Conservation (phyloP, 352 stramenopile genomes). For the Phytophthora pinifolia region DNA sequence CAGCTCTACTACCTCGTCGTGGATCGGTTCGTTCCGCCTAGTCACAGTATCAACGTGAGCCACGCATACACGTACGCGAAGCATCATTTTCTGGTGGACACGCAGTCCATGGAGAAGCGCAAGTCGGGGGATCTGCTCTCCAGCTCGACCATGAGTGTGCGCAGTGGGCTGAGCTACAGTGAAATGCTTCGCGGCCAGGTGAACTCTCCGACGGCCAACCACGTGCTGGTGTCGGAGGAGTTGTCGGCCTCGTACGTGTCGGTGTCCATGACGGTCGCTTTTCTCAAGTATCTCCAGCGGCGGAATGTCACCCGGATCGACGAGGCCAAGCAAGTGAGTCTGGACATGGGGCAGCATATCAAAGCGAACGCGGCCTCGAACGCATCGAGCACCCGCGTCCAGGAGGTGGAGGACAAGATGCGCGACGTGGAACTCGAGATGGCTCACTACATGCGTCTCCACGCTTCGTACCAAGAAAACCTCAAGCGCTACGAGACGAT, state of each 20-base stretch:
- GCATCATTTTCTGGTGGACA: slow-evolving; percentile 80
- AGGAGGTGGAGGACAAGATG: slow-evolving; percentile 41
- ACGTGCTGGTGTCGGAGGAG: slow-evolving; percentile 84
- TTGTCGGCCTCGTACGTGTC: slow-evolving; percentile 80
- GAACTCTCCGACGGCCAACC: slow-evolving; percentile 51
- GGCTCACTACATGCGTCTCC: slow-evolving; percentile 59
- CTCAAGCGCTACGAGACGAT: slow-evolving; percentile 74
- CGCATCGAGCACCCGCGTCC: slow-evolving; percentile 16
- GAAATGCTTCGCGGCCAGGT: slow-evolving; percentile 63
- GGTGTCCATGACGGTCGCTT: slow-evolving; percentile 81
- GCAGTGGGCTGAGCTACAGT: slow-evolving; percentile 44
- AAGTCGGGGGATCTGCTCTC: slow-evolving; percentile 39
- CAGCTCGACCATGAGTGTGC: slow-evolving; percentile 34
- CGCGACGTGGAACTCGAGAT: slow-evolving; percentile 57
- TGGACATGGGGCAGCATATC: slow-evolving; percentile 64
- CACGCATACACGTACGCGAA: slow-evolving; percentile 83
- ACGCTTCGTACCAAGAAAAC: slow-evolving; percentile 61
- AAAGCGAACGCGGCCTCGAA: slow-evolving; percentile 16
- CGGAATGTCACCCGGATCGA: slow-evolving; percentile 69
- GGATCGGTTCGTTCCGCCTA: slow-evolving; percentile 66
- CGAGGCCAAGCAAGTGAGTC: slow-evolving; percentile 47
- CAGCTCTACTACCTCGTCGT: slow-evolving; percentile 75
- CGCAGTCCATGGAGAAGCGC: slow-evolving; percentile 53
- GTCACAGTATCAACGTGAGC: slow-evolving; percentile 60
- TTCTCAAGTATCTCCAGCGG: slow-evolving; percentile 69